Evolutionary conservation across 2,329 filamentous ascomycete genomes (phyloP).

Genomic region (Alternaria arborescens): DNA sequence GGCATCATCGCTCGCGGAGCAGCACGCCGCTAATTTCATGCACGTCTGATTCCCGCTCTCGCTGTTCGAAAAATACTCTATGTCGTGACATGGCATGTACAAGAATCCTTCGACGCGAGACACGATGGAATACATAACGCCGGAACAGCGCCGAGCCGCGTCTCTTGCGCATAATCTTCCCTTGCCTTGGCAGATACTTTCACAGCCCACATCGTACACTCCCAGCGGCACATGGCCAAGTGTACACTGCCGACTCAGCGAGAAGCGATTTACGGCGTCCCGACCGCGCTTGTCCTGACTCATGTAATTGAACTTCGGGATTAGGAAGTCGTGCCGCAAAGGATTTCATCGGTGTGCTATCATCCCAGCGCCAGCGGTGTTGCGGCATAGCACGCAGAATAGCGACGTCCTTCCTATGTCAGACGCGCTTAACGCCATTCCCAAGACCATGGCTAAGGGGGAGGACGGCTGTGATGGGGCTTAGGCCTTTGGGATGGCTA

Average conservation of each 20-base stretch:
- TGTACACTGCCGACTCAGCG: neutral
- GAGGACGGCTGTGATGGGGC: neutral
- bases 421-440: constrained; percentile 3
- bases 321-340: neutral
- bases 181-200: neutral
- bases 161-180: constrained; percentile 3
- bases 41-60: neutral
- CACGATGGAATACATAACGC: constrained; percentile 1
- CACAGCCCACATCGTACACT: neutral
- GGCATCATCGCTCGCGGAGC: neutral
- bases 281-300: constrained; percentile 4
- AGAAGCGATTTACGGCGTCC: neutral
- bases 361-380: neutral
- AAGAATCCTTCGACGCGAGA: neutral
- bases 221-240: neutral
- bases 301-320: neutral
- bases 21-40: neutral
- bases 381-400: neutral
- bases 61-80: neutral
- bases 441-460: constrained; percentile 4
- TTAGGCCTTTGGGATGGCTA: neutral
- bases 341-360: constrained; percentile 1
- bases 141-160: constrained; percentile 5
- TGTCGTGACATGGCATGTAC: neutral
- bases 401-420: neutral